phyloP scores from a whole-genome alignment of 108 stramenopile genomes.

The Licmophora abbreviata region DNA sequence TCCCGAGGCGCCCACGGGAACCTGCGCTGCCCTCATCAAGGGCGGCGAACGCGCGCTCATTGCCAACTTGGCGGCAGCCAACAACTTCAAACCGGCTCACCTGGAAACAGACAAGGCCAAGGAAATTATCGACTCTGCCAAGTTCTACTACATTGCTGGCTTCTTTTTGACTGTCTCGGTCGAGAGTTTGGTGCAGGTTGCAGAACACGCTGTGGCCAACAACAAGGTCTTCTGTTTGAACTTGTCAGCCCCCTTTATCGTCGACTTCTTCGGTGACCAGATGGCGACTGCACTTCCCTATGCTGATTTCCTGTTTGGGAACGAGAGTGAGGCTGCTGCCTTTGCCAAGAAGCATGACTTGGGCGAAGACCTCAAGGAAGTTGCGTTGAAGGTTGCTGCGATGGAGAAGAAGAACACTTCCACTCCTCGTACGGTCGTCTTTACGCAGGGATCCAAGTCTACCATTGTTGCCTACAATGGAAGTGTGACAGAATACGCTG shows the following conservation, averaged over 20 bases:
- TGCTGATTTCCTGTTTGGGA: slow-evolving; percentile 96
- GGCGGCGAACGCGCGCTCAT: slow-evolving; percentile 92
- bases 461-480: slow-evolving; percentile 94
- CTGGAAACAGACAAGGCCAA: slow-evolving; percentile 88
- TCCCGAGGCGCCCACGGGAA: slow-evolving; percentile 89
- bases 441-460: slow-evolving; percentile 93
- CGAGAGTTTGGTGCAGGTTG: slow-evolving; percentile 82
- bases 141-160: slow-evolving; percentile 92
- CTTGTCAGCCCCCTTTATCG: slow-evolving; percentile 97
- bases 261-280: slow-evolving; percentile 96
- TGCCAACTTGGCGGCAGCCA: slow-evolving; percentile 97
- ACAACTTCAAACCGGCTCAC: slow-evolving; percentile 94
- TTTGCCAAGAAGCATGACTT: slow-evolving; percentile 92
- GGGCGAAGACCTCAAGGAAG: slow-evolving; percentile 84
- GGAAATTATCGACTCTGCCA: slow-evolving; percentile 81
- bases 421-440: slow-evolving; percentile 87
- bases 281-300: slow-evolving; percentile 89
- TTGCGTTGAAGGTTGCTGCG: slow-evolving; percentile 85
- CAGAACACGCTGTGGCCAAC: slow-evolving; percentile 83
- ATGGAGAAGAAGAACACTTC: slow-evolving; percentile 81
- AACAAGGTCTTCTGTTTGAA: slow-evolving; percentile 95
- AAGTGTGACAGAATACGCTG: slow-evolving; percentile 79
- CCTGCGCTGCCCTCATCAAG: slow-evolving; percentile 97
- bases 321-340: slow-evolving; percentile 97
- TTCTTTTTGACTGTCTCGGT: slow-evolving; percentile 99